Conservation (phyloP, 176 grass and related monocot genomes). For the Metroxylon sagu region DNA sequence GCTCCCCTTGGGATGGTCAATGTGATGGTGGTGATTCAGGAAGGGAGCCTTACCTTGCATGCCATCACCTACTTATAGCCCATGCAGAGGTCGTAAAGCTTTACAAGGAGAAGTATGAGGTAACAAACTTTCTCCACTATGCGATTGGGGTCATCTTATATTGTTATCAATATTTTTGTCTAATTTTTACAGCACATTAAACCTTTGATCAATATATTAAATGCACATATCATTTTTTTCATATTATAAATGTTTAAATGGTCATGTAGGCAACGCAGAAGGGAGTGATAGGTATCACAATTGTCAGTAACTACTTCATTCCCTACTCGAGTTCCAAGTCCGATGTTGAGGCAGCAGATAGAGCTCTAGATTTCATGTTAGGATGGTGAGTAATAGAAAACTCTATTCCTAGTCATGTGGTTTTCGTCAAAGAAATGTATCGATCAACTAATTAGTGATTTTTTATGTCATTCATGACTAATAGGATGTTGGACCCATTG, state of each 20-base stretch:
- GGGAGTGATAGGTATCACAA: slow-evolving; percentile 52
- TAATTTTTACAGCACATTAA: too few species aligned
- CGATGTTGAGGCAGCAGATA: slow-evolving; percentile 27
- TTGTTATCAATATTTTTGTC: too few species aligned
- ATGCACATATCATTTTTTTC: too few species aligned
- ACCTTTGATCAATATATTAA: too few species aligned
- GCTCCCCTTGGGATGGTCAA: neutral
- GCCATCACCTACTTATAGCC: slow-evolving; percentile 3
- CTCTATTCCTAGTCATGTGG: too few species aligned
- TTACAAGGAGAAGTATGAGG: slow-evolving; percentile 34
- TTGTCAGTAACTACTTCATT: slow-evolving; percentile 43
- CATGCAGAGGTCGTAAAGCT: neutral
- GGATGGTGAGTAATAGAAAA: slow-evolving; percentile 36
- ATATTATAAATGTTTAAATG: neutral
- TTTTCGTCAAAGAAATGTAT: too few species aligned
- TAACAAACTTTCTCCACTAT: neutral
- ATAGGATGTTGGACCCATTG: slow-evolving; percentile 53
- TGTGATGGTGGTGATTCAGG: neutral
- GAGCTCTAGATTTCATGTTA: slow-evolving; percentile 60
- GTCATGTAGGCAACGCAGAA: slow-evolving; percentile 27
- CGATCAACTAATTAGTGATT: too few species aligned
- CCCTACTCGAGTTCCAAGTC: slow-evolving; percentile 24
- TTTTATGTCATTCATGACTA: too few species aligned
- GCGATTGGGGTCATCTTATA: too few species aligned
- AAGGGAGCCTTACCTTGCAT: neutral